Percentiles rank a stretch among this genome's conserved stretches.
Evolutionary conservation across 306 rosid genomes (phyloP).

Genomic region (Cyamopsis tetragonoloba): DNA sequence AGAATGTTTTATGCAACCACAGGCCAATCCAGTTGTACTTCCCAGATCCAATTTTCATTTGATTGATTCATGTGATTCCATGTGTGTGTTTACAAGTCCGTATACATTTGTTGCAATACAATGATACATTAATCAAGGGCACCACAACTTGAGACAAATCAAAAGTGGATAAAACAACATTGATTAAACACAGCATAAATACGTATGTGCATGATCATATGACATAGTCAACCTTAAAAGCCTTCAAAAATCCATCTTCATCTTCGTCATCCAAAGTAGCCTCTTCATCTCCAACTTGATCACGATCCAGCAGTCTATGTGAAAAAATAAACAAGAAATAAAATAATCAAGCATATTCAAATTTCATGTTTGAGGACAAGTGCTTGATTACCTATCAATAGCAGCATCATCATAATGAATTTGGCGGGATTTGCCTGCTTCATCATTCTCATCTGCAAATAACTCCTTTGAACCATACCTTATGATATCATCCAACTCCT

Average conservation of each 20-base stretch:
- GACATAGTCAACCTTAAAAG: slow-evolving; percentile 67
- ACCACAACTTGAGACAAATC: slow-evolving; percentile 7
- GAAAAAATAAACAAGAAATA: slow-evolving; percentile 25
- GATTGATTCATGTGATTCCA: background rate
- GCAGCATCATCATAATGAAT: slow-evolving; percentile 96
- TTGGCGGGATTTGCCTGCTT: slow-evolving; percentile 91
- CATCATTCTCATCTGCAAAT: slow-evolving; percentile 95
- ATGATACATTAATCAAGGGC: slow-evolving; percentile 9
- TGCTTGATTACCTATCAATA: slow-evolving; percentile 66
- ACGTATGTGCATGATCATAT: slow-evolving; percentile 16
- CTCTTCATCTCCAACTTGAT: slow-evolving; percentile 81
- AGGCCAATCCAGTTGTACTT: slow-evolving; percentile 10
- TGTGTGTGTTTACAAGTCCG: background rate
- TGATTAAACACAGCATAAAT: slow-evolving; percentile 21
- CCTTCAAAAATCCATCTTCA: slow-evolving; percentile 90
- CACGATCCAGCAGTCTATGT: slow-evolving; percentile 88
- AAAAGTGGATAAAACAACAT: background rate
- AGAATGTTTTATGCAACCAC: background rate
- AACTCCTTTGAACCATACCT: slow-evolving; percentile 96
- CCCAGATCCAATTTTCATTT: background rate
- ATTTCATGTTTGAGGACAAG: slow-evolving; percentile 1
- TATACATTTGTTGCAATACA: background rate
- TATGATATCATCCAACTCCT: slow-evolving; percentile 95
- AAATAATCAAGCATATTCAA: slow-evolving; percentile 17
- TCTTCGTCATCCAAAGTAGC: slow-evolving; percentile 86